These are phyloP conservation scores for Tetrahymena elliotti DNA, from an alignment of 73 alveolate genomes.

Conservation along the genomic window DNA sequence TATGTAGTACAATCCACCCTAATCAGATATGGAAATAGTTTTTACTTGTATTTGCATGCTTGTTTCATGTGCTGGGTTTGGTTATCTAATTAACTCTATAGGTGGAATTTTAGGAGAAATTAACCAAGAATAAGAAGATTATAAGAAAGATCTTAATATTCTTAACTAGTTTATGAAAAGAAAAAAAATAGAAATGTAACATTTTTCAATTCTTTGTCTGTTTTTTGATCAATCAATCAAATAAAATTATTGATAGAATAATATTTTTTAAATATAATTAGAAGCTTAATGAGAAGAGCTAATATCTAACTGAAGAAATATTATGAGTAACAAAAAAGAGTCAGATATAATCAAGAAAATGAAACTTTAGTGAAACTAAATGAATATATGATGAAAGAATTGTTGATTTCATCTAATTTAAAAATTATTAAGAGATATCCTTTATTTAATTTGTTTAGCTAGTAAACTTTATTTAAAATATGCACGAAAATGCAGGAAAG, in stretches of 20 bases:
- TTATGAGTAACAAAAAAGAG: background rate
- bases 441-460: background rate
- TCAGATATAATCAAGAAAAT: background rate
- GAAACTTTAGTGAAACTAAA: background rate
- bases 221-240: background rate
- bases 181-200: background rate
- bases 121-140: background rate
- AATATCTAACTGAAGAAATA: background rate
- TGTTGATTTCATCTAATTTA: background rate
- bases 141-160: background rate
- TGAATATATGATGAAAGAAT: background rate
- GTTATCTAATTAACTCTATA: background rate
- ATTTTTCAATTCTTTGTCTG: background rate
- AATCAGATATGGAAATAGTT: background rate
- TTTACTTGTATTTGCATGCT: background rate
- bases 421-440: background rate
- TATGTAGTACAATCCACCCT: background rate
- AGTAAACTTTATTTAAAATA: background rate
- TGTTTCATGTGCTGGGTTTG: background rate
- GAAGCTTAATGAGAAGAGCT: background rate
- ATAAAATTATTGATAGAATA: too few relatives aligned
- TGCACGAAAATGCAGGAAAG: background rate
- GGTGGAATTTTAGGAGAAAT: background rate
- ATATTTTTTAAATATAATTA: background rate
- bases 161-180: background rate